Conservation (phyloP, 495 filamentous ascomycete genomes). For the Xylaria longipes region DNA sequence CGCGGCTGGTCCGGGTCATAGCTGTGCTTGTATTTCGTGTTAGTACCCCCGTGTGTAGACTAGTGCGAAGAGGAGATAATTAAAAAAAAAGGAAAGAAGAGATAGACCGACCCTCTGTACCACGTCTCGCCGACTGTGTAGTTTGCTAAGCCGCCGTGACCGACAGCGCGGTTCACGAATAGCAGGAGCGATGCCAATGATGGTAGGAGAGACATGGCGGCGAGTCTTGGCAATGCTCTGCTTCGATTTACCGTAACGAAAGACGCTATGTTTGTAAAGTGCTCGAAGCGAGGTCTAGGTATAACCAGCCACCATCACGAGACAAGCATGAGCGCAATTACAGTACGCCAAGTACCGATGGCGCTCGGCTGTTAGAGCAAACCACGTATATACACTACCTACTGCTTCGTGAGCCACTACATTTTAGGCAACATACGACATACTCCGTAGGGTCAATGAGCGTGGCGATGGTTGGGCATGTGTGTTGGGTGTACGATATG, state of each 20-base stretch:
- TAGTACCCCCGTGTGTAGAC: background rate
- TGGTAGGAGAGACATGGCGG: conserved; percentile 1
- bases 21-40: conserved; percentile 29
- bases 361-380: conserved; percentile 10
- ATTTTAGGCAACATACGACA: background rate
- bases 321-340: background rate
- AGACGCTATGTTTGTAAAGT: background rate
- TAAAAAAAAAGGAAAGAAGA: background rate
- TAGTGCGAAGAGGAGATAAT: no score
- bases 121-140: conserved; percentile 57
- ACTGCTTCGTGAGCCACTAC: background rate
- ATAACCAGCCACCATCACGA: background rate
- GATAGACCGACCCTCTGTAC: conserved; percentile 51
- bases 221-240: background rate
- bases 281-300: conserved; percentile 15
- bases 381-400: background rate
- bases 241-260: background rate
- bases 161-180: conserved; percentile 34
- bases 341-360: background rate
- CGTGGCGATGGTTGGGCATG: background rate
- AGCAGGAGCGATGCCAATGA: conserved; percentile 40
- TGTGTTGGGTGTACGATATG: background rate
- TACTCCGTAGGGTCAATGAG: background rate
- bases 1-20: conserved; percentile 48
- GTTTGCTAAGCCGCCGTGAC: conserved; percentile 55